Evolutionary conservation across 75 land plant species (phyloP).

Genomic region (Cryptomeria japonica): DNA sequence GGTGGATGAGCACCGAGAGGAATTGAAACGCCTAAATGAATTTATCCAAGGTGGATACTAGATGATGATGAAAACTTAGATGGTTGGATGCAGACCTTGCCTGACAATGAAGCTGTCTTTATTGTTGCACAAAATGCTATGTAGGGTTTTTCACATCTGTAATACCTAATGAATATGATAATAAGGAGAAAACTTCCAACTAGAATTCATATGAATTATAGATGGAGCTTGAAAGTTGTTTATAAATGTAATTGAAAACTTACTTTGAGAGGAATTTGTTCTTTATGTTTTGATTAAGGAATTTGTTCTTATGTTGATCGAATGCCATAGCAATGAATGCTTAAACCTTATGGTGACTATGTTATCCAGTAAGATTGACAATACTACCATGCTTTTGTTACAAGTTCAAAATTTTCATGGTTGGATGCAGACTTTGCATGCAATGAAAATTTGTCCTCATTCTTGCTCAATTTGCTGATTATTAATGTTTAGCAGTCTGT

Average conservation of each 20-base stretch:
- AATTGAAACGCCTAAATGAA: conserved; percentile 84
- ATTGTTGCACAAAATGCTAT: background rate
- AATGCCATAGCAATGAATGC: background rate
- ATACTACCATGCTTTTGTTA: background rate
- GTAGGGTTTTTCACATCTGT: background rate
- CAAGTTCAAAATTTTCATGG: background rate
- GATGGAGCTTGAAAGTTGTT: background rate
- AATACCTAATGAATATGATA: background rate
- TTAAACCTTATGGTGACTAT: background rate
- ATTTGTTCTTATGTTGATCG: background rate
- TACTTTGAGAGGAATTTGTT: background rate
- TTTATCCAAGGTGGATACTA: conserved; percentile 96
- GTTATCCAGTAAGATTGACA: background rate
- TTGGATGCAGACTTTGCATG: background rate
- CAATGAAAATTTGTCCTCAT: too few relatives aligned
- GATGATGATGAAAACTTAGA: conserved; percentile 13
- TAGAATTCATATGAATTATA: background rate
- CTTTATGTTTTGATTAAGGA: too few relatives aligned
- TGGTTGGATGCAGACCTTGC: background rate
- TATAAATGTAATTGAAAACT: background rate
- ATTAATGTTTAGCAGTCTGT: background rate
- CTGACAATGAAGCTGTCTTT: background rate
- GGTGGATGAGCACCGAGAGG: conserved; percentile 92
- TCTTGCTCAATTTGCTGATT: background rate
- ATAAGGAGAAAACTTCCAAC: background rate